Evolutionary conservation across 2,329 filamentous ascomycete genomes (phyloP), one percentile per base, ranked within the genome.

Genomic region (Trichoderma atroviride): DNA sequence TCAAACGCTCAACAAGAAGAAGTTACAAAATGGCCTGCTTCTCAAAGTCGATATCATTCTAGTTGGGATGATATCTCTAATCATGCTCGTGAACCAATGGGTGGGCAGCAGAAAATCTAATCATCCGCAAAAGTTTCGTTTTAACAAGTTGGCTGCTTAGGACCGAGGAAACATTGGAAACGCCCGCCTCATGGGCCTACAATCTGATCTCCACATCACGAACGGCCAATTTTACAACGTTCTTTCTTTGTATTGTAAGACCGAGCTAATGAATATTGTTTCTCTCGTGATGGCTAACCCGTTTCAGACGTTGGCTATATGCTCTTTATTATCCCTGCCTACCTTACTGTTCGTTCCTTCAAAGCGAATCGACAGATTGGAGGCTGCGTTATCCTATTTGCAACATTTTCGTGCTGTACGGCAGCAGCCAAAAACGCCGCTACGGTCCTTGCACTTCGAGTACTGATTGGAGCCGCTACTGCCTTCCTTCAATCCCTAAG

Each of bases 101-200:
- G 29, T 33, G 43, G 35, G 58, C 5, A 24, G 3, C 19, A 16
- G 3, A 47, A 33, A 5, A 13, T n/a, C 29, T 27, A 22, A 19
- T 43, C 19, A 31, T 43, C 19, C 16, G 19, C 19, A 31, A 16
- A 7, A 27, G 5, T 13, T 3, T 14, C 13, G 5, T 19, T 22
- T 5, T 50, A 22, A 55, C 4, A 11, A 22, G 19, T 14, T 19
- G 52, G 6, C 6, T 16, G 19, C 5, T 4, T 27, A 64, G 61
- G 61, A 64, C 24, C 61, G 61, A 64, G 50, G 61, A 43, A 64
- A 64, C n/a, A 56, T 64, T 19, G 61, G 61, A 3, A 64, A 64
- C 7, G 61, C 61, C 4, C 61, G 61, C 31, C 19, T 64, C 0
- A 64, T 64, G 50, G 61, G 61, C 9, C 14, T 64, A 6, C 61